phyloP scores from a whole-genome alignment of 192 early-diverging fungal species.

The Neocallimastix lanati region DNA sequence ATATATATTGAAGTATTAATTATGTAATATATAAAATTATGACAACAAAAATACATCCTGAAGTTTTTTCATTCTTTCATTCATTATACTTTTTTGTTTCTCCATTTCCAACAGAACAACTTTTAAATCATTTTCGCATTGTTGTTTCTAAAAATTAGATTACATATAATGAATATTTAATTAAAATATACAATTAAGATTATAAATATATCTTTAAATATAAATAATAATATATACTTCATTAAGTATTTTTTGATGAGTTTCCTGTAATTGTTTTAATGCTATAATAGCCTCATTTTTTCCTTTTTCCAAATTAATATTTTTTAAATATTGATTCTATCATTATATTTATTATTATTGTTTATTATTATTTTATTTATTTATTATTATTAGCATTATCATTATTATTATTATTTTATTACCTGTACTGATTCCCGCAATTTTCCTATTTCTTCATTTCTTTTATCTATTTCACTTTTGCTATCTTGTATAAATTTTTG shows the following conservation, averaged over 20 bases:
- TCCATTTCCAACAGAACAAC: background rate
- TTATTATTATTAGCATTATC: too few species aligned
- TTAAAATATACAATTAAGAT: too few species aligned
- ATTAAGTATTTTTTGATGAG: background rate
- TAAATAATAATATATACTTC: background rate
- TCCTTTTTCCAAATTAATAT: background rate
- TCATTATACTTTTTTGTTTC: background rate
- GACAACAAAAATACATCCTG: background rate
- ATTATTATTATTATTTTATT: background rate
- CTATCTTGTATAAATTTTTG: conserved; percentile 14
- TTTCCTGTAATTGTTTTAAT: background rate
- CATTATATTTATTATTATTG: background rate
- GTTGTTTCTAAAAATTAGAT: background rate
- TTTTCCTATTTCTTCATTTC: background rate
- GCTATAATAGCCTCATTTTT: background rate
- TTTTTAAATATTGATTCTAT: background rate
- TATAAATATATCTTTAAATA: too few species aligned
- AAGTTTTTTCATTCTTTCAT: background rate
- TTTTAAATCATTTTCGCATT: background rate
- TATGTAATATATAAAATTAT: too few species aligned
- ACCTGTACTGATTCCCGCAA: background rate
- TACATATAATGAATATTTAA: too few species aligned
- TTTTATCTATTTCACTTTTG: background rate
- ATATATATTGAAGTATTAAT: too few species aligned
- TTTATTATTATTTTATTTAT: too few species aligned